Evolutionary conservation across 192 early-diverging fungal species (phyloP), one percentile per base, ranked within the genome.

Genomic region (Backusella tarrabulga): DNA sequence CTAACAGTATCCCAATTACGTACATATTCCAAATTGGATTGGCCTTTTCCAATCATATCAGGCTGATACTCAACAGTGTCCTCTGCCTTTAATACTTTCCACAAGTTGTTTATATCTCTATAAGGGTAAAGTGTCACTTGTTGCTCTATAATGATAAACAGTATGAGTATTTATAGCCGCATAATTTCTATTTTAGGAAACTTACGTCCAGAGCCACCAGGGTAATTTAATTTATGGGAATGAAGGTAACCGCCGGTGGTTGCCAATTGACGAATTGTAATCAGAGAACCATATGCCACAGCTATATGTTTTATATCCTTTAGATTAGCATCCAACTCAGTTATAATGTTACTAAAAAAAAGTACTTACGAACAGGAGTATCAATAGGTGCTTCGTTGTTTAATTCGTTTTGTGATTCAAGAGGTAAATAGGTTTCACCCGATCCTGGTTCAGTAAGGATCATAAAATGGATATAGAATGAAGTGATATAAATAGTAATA

Each of bases 391-490:
- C 84, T 78, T 89, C 90, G 21, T 95, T 96, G 3, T 78, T 77
- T 3, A 99, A 86, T 34, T 92, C 91, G 73, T 91, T 90, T 81
- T 97, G 95, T 87, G 98, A 97, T 74, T 89, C 89, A 35, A 93
- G 88, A 79, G 91, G 92, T 95, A 98, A 96, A 79, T 97, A 97
- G 0, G 88, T 90, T 84, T 98, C 95, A 34, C 97, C 97, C 26
- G 94, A 92, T n/a, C 97, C 97, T 67, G 87, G 87, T 68, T 88
- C 85, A 38, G 82, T 83, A 56, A 99, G 86, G 14, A 96, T 83
- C 50, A 83, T 81, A 84, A 99, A 99, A 83, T 99, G 97, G 60
- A 99, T 86, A 76, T 90, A 90, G 84, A 97, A 99, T 81, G 91
- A 90, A 6, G 92, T 83, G 72, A 96, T 83, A 78, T 99, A 99